Evolutionary conservation across 148 eudicot species (phyloP), one percentile per base, ranked within the genome.

Genomic region (Cornus florida): DNA sequence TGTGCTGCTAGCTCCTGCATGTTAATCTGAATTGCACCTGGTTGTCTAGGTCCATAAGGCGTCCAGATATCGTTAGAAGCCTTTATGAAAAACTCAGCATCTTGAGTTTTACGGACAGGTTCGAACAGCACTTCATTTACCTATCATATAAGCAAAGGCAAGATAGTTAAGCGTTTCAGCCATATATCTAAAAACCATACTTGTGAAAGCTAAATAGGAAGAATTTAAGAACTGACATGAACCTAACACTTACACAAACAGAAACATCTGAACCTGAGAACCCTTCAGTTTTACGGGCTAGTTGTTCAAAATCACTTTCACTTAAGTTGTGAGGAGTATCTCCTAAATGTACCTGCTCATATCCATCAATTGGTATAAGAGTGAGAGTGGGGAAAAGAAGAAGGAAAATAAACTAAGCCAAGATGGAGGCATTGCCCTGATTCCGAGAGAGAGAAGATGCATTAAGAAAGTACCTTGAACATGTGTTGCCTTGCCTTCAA

Each of bases 101-200:
- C 97, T 86, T 93, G 97, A 0, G 97, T 93, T 84, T 92, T 93
- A 71, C 97, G 94, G 35, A 93, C 94, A 72, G 97, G 94, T 90
- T 93, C 97, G 70, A 93, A 93, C 10, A 93, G 88, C 48, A 91
- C 93, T 79, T 91, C 97, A 77, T 93, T 91, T 65, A 93, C 97
- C 97, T 91, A 57, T 56, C 62, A 10, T 32, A 59, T 2, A 2
- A 17, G 41, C 4, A 20, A 57, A 10, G 62, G 62, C 17, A 19
- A 16, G 62, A 57, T 19, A 11, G 62, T 4, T 57, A 57, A 11
- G 4, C 10, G 62, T 57, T 57, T 11, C 62, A 57, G 62, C 16
- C 62, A 57, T 19, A 57, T 57, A 0, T 6, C 62, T 12, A 28
- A 28, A 28, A 28, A 28, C 28, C 28, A 28, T 28, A 28, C 28